A percentile compares a stretch with the other conserved stretches of the same genome.
These are phyloP conservation scores for Lentinula raphanica DNA, from an alignment of 768 basidiomycete species.

Conservation along the genomic window DNA sequence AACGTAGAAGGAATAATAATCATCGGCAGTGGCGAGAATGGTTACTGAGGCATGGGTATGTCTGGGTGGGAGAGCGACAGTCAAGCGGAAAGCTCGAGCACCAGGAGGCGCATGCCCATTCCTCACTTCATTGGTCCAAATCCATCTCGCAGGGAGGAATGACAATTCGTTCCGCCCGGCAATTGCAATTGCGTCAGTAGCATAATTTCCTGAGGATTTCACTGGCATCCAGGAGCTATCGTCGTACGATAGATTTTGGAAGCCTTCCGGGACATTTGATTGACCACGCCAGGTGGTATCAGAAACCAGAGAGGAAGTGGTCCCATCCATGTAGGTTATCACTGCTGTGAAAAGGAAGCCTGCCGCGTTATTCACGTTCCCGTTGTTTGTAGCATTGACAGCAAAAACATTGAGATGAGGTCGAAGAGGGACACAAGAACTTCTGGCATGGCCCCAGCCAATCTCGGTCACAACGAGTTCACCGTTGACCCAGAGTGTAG, in stretches of 20 bases:
- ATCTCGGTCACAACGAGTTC: slow-evolving; percentile 17
- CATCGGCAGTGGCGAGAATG: slow-evolving; percentile 23
- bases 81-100: slow-evolving; percentile 24
- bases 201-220: slow-evolving; percentile 16
- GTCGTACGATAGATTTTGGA: slow-evolving; percentile 16
- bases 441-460: slow-evolving; percentile 13
- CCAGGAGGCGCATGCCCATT: slow-evolving; percentile 13
- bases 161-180: slow-evolving; percentile 13
- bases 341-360: slow-evolving; percentile 22
- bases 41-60: slow-evolving; percentile 17
- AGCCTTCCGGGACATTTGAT: slow-evolving; percentile 18
- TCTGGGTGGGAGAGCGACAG: slow-evolving; percentile 16
- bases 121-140: slow-evolving; percentile 20
- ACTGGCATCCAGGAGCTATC: slow-evolving; percentile 20
- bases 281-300: slow-evolving; percentile 20
- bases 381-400: slow-evolving; percentile 23
- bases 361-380: slow-evolving; percentile 17
- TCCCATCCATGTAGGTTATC: slow-evolving; percentile 23
- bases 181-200: slow-evolving; percentile 21
- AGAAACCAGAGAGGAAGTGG: slow-evolving; percentile 17
- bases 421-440: slow-evolving; percentile 16
- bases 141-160: slow-evolving; percentile 21
- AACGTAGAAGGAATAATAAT: slow-evolving; percentile 23
- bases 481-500: slow-evolving; percentile 25
- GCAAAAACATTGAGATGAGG: slow-evolving; percentile 20